A percentile compares a stretch with the other conserved stretches of the same genome.
phyloP scores from a whole-genome alignment of 148 eudicot species.

The Hydrangea macrophylla region DNA sequence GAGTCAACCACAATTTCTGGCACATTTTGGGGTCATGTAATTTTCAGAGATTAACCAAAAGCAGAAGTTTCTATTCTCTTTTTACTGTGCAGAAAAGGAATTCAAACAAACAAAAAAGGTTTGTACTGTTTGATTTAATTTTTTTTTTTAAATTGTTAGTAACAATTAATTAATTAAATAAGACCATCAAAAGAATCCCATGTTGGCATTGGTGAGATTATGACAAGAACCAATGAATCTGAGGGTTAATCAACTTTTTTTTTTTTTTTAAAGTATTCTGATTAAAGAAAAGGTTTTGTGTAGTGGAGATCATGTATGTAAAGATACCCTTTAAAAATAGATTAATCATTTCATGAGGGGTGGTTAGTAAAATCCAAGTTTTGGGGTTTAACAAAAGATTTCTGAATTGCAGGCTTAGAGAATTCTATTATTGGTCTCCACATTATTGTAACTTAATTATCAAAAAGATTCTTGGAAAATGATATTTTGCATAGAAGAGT shows the following conservation, averaged over 20 bases:
- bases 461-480: too few species aligned
- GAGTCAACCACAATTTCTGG: constrained; percentile 37
- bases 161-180: not conserved
- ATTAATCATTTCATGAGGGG: constrained; percentile 25
- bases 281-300: constrained; percentile 21
- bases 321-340: constrained; percentile 28
- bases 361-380: constrained; percentile 26
- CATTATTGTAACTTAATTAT: too few species aligned
- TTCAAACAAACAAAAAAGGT: constrained; percentile 1
- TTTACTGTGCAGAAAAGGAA: constrained; percentile 9
- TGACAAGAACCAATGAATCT: constrained; percentile 51
- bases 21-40: constrained; percentile 25
- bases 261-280: too few species aligned
- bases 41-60: constrained; percentile 22
- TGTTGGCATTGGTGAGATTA: constrained; percentile 49
- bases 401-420: too few species aligned
- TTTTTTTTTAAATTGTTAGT: too few species aligned
- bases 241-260: constrained; percentile 10
- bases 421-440: too few species aligned
- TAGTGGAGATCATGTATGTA: constrained; percentile 36
- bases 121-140: constrained; percentile 10
- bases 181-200: constrained; percentile 45
- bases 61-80: constrained; percentile 47
- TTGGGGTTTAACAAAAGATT: constrained; percentile 11
- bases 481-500: too few species aligned